A percentile compares a stretch with the other conserved stretches of the same genome.
Evolutionary conservation across 208 protist genomes (phyloP).

Genomic region (Trypanosomatidae sp.): DNA sequence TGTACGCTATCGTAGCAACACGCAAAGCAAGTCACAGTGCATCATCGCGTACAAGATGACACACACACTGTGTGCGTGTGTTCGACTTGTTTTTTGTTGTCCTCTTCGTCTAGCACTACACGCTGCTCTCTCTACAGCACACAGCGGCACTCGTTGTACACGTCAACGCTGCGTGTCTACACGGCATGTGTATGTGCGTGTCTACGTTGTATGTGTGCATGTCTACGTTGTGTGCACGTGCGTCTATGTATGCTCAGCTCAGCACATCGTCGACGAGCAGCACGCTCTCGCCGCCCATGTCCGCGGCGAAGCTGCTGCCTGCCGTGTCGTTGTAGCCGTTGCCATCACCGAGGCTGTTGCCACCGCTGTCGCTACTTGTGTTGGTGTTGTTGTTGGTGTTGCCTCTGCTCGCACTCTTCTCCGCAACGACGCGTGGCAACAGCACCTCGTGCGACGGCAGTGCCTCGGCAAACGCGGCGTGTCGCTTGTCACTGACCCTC

Average conservation of each 20-base stretch:
- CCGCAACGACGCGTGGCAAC: constrained; percentile 34
- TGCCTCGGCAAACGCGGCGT: constrained; percentile 29
- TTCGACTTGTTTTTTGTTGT: no score
- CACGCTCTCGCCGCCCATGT: constrained; percentile 67
- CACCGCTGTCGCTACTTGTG: neutral
- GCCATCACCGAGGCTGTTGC: neutral
- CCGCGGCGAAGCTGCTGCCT: constrained; percentile 27
- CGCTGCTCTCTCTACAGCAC: no score
- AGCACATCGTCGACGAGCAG: constrained; percentile 70
- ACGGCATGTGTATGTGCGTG: no score
- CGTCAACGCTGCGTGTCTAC: no score
- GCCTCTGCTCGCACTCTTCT: constrained; percentile 7
- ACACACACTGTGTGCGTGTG: neutral
- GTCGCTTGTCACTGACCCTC: constrained; percentile 47
- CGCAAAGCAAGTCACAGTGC: no score
- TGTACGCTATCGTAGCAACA: no score
- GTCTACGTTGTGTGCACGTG: no score
- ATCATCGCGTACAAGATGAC: no score
- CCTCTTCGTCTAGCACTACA: no score
- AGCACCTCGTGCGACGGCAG: constrained; percentile 27
- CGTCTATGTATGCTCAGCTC: no score
- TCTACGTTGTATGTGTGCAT: no score
- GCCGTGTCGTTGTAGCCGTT: neutral
- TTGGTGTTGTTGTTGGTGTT: neutral
- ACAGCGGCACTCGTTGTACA: no score